Percentiles rank a stretch among this genome's conserved stretches.
Evolutionary conservation across 1,139 yeast genomes (phyloP).

Genomic region (Debaryomycetaceae sp.): DNA sequence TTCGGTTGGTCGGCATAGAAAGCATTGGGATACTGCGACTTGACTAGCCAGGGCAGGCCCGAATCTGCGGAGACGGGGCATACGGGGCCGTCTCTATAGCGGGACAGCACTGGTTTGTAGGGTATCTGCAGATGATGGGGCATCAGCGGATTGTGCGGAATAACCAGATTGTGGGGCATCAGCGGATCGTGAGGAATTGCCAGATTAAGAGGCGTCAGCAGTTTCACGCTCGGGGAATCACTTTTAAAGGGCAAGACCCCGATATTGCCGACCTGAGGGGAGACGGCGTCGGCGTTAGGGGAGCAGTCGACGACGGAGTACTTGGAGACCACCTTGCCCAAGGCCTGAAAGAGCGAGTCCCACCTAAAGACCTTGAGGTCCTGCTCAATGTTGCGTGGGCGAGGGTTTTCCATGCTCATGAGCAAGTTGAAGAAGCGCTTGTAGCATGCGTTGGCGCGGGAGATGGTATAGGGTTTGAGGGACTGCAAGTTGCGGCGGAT

Average conservation of each 20-base stretch:
- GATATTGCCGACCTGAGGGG: background rate
- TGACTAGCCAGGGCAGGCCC: no score
- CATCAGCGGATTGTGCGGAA: no score
- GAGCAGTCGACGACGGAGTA: slow-evolving; percentile 20
- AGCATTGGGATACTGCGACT: no score
- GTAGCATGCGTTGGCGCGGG: slow-evolving; percentile 35
- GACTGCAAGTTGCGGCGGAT: slow-evolving; percentile 60
- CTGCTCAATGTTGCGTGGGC: slow-evolving; percentile 64
- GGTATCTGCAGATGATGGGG: no score
- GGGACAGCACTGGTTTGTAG: no score
- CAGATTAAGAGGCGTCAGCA: no score
- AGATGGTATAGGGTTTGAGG: slow-evolving; percentile 51
- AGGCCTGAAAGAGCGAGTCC: slow-evolving; percentile 43
- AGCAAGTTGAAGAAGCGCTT: slow-evolving; percentile 44
- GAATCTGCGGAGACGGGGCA: no score
- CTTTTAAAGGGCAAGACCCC: background rate
- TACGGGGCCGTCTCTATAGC: no score
- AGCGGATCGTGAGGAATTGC: no score
- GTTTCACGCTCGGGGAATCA: background rate
- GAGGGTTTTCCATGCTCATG: slow-evolving; percentile 56
- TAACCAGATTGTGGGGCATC: no score
- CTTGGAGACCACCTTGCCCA: slow-evolving; percentile 52
- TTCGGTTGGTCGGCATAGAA: no score
- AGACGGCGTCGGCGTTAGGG: background rate
- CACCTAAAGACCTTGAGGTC: slow-evolving; percentile 62